A percentile compares a stretch with the other conserved stretches of the same genome.
phyloP scores from a whole-genome alignment of 1,284 basidiomycete genomes.

The Ceratobasidium theobromae region DNA sequence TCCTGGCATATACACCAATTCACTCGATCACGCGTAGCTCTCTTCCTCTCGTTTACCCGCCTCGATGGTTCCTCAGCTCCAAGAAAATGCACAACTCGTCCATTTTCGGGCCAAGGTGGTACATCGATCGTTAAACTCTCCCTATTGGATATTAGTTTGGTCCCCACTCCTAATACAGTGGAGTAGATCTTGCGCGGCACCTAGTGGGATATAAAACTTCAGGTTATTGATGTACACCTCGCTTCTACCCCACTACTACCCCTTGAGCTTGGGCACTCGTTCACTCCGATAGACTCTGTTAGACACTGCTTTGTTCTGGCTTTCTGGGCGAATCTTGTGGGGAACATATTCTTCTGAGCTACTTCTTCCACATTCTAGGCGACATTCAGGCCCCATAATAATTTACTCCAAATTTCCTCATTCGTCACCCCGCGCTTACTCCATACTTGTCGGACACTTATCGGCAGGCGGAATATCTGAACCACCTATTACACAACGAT shows the following conservation, averaged over 20 bases:
- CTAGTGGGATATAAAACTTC: background rate
- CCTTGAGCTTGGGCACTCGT: background rate
- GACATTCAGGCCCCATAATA: background rate
- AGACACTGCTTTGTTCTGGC: background rate
- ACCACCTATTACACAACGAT: background rate
- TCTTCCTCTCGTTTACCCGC: constrained; percentile 27
- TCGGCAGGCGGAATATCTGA: constrained; percentile 27
- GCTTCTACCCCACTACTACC: background rate
- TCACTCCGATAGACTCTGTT: background rate
- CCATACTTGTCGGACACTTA: constrained; percentile 7
- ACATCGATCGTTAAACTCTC: constrained; percentile 15
- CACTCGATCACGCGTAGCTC: constrained; percentile 8
- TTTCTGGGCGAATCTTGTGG: background rate
- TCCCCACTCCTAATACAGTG: constrained; percentile 21
- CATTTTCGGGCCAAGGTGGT: constrained; percentile 9
- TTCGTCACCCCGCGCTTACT: background rate
- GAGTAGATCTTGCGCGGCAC: constrained; percentile 3
- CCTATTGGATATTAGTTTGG: constrained; percentile 5
- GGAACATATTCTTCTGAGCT: background rate
- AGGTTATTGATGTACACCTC: background rate
- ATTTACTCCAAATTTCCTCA: background rate
- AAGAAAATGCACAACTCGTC: constrained; percentile 20
- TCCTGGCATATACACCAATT: background rate
- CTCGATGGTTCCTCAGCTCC: background rate
- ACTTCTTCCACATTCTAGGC: background rate